These are phyloP conservation scores for Cordyceps farinosa DNA, from an alignment of 2,329 filamentous ascomycete species.

Conservation along the genomic window DNA sequence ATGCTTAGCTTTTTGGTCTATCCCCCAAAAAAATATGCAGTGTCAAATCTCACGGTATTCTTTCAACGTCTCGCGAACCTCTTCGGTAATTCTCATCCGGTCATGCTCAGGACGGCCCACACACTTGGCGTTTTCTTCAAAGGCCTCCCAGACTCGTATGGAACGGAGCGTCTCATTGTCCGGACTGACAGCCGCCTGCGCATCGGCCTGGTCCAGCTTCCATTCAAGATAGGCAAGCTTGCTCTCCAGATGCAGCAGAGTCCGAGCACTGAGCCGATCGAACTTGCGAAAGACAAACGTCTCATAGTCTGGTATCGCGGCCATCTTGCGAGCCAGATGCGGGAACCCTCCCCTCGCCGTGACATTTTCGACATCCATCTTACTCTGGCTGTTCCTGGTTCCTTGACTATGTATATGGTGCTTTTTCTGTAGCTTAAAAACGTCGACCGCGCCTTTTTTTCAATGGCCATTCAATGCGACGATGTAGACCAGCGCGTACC, in stretches of 20 bases:
- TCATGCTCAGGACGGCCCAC: not conserved
- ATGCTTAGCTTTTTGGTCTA: not conserved
- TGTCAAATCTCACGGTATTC: not conserved
- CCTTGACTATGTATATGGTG: not conserved
- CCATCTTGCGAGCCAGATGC: not conserved
- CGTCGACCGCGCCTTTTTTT: not conserved
- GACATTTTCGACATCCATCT: not conserved
- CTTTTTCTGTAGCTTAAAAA: not conserved
- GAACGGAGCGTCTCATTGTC: slow-evolving; percentile 16
- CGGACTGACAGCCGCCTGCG: not conserved
- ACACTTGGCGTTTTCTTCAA: slow-evolving; percentile 10
- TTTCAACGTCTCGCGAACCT: not conserved
- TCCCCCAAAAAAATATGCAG: not conserved
- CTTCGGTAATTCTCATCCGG: not conserved
- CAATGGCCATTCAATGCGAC: too few species aligned
- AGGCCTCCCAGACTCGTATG: slow-evolving; percentile 7
- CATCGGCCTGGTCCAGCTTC: slow-evolving; percentile 3
- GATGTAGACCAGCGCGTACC: too few species aligned
- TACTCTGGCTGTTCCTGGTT: not conserved
- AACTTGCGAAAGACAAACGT: slow-evolving; percentile 16
- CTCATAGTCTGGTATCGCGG: slow-evolving; percentile 13
- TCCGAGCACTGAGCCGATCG: slow-evolving; percentile 8
- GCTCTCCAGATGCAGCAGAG: slow-evolving; percentile 15
- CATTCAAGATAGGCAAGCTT: not conserved
- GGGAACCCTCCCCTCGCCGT: not conserved